These are phyloP conservation scores for Fusarium drepaniforme DNA, from an alignment of 2,329 filamentous ascomycete genomes.

Conservation along the genomic window DNA sequence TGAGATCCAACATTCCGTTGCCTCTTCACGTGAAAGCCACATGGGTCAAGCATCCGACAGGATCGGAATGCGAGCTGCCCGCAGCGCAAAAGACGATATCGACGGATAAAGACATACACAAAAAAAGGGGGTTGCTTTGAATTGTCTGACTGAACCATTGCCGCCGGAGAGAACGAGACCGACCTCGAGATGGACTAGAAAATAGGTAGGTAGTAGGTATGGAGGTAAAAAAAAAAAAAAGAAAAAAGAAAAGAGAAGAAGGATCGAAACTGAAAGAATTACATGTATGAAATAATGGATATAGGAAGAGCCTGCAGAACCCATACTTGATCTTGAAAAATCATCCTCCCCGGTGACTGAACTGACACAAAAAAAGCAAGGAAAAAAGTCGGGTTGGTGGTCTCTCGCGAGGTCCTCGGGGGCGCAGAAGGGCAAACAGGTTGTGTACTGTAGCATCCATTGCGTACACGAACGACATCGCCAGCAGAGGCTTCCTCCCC, in stretches of 20 bases:
- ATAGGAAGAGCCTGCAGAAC: conserved; percentile 44
- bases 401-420: conserved; percentile 44
- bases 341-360: conserved; percentile 37
- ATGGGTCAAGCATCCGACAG: conserved; percentile 12
- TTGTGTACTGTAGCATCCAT: background rate
- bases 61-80: conserved; percentile 27
- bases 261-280: conserved; percentile 35
- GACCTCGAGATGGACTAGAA: conserved; percentile 38
- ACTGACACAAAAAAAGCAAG: conserved; percentile 38
- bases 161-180: conserved; percentile 42
- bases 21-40: conserved; percentile 14
- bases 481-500: conserved; percentile 29
- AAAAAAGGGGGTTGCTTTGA: conserved; percentile 41
- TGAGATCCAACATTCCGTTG: conserved; percentile 24
- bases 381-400: conserved; percentile 33
- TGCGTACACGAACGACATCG: conserved; percentile 29
- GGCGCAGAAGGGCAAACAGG: conserved; percentile 9
- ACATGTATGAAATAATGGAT: conserved; percentile 47
- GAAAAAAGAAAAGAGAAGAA: conserved; percentile 21
- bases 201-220: conserved; percentile 16
- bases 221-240: conserved; percentile 9
- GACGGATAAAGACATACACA: conserved; percentile 14
- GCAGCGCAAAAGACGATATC: background rate
- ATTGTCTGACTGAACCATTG: conserved; percentile 46
- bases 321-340: conserved; percentile 44